Evolutionary conservation across 257 asterid species (phyloP), one percentile per base, ranked within the genome.

Genomic region (Gentiana dahurica): DNA sequence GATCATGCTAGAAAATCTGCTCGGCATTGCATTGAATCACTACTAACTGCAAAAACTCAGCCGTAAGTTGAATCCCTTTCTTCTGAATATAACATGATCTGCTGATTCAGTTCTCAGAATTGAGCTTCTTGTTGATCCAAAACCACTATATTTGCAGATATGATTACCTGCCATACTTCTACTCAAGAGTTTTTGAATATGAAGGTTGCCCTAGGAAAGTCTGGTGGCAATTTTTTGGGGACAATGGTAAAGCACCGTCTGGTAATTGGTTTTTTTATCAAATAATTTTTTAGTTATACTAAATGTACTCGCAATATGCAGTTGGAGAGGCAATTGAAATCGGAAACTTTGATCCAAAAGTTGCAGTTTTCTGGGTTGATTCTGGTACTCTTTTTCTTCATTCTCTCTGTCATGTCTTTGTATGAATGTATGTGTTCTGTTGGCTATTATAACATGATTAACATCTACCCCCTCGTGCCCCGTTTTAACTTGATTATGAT

Each of bases 1-100:
- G 98, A 90, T 67, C 98, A 90, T 78, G 98, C 96, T 69, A 94
- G 98, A 61, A 78, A 80, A 58, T 90, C 97, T 65, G 98, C 98
- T 32, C 80, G 84, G 59, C 98, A 87, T 70, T 90, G 98, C 64
- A 77, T 87, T 59, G 73, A 84, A 49, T 78, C 89, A 54, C 77
- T 90, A 55, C 67, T 90, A 54, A 84, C 96, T 61, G 88, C 98
- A 47, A 87, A 82, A 9, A 90, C 91, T 12, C 75, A 81, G 63
- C 72, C 70, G 97, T 89, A 70, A 72, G 81, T 60, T 53, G 39
- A 36, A 58, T 56, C 52, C 53, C 54, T 54, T 62, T 60, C 68
- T 62, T 36, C 47, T 54, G 44, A 43, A 2, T 4, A 39, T 8
- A 72, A 46, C 59, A 61, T 68, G 54, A 46, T 24, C 54, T 54